Conservation (phyloP, 139 green algal genomes). For the Closterium sp. region DNA sequence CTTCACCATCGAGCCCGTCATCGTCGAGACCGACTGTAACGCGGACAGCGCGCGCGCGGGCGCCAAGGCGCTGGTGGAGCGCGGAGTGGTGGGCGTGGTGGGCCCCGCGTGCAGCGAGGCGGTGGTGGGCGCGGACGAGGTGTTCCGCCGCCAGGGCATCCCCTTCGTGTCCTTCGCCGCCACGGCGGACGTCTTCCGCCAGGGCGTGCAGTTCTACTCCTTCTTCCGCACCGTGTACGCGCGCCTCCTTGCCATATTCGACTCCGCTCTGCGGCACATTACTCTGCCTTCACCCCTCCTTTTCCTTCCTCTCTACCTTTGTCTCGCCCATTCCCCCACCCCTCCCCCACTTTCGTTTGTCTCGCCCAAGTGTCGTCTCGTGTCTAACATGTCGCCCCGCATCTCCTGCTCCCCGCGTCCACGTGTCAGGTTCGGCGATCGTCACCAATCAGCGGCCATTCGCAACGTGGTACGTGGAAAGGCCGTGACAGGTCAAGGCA, state of each 20-base stretch:
- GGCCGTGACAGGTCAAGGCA: not conserved
- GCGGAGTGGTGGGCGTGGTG: slow-evolving; percentile 24
- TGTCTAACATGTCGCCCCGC: not conserved
- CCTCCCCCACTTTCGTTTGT: not conserved
- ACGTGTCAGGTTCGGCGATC: not conserved
- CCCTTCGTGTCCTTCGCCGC: slow-evolving; percentile 33
- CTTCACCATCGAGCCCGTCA: not conserved
- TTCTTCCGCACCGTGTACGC: slow-evolving; percentile 40
- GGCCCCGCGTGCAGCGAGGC: slow-evolving; percentile 28
- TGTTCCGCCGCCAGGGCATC: slow-evolving; percentile 20
- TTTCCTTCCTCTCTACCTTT: not conserved
- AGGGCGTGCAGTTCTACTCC: not conserved
- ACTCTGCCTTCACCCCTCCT: not conserved
- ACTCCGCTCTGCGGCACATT: not conserved
- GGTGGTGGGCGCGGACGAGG: slow-evolving; percentile 10
- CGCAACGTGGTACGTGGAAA: not conserved
- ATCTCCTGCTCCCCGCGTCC: not conserved
- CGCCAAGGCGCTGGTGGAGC: slow-evolving; percentile 15
- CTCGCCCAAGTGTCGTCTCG: not conserved
- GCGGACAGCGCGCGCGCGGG: not conserved
- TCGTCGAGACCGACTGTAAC: not conserved
- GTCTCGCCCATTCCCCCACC: not conserved
- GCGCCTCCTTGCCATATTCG: not conserved
- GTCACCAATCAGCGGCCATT: slow-evolving; percentile 3
- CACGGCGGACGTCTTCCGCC: not conserved